Percentiles rank a stretch among this genome's conserved stretches.
phyloP scores from a whole-genome alignment of 2,329 filamentous ascomycete genomes.

The Lachnellula occidentalis region DNA sequence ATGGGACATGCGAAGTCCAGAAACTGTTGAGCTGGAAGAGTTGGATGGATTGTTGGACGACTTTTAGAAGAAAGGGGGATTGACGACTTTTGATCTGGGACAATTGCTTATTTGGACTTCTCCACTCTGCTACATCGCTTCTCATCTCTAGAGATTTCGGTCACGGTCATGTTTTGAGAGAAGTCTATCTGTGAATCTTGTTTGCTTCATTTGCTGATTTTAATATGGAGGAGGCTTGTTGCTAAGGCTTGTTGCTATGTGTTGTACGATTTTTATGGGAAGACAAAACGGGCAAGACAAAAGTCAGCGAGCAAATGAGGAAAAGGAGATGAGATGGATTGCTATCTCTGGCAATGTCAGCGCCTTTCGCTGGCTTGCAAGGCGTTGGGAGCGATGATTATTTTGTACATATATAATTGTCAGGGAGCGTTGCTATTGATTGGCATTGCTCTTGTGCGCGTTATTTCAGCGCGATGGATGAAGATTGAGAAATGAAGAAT shows the following conservation, averaged over 20 bases:
- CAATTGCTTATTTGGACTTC: conserved; percentile 6
- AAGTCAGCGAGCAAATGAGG: background rate
- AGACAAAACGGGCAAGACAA: background rate
- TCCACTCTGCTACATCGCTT: conserved; percentile 5
- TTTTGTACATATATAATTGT: conserved; percentile 4
- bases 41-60: conserved; percentile 80
- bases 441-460: background rate
- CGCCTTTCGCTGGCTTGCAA: background rate
- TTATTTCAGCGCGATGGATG: background rate
- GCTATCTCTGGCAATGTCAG: background rate
- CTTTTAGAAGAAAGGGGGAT: no score
- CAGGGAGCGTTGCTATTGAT: background rate
- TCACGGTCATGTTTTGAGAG: background rate
- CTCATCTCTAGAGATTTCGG: conserved; percentile 1
- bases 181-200: conserved; percentile 2
- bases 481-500: background rate
- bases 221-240: background rate
- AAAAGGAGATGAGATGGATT: background rate
- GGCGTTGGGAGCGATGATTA: conserved; percentile 2
- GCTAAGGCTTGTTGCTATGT: background rate
- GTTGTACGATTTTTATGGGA: background rate
- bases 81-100: background rate
- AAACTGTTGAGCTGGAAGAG: conserved; percentile 88
- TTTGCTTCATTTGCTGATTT: background rate
- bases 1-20: conserved; percentile 64